Evolutionary conservation across 2,329 filamentous ascomycete genomes (phyloP), one percentile per base, ranked within the genome.

Genomic region (Xylariaceae sp.): DNA sequence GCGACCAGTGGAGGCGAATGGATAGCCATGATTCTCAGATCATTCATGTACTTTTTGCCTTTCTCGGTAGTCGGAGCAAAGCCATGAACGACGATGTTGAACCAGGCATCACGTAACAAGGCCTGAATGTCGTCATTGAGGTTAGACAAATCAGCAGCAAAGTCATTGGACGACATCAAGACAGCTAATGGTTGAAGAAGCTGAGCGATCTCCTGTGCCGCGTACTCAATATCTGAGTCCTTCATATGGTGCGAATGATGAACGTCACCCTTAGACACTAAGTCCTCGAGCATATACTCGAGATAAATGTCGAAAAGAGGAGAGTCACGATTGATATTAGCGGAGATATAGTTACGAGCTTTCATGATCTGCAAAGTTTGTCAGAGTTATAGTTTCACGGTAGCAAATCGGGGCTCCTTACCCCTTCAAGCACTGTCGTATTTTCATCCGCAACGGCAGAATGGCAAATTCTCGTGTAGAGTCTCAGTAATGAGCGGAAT

Each of bases 21-120:
- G 41, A 89, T 81, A 2, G 94, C 92, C 62, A 99, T 83, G 27
- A 88, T 75, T 20, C 87, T 82, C 17, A 99, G 75, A 61, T 96
- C 90, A 46, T 85, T 77, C 40, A 83, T 67, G 57, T 94, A 82
- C 54, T 80, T 79, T 62, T 83, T 85, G 16, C 85, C 87, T 44
- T 86, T 79, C 14, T 83, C 78, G 0, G 89, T 92, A 14, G 79
- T 78, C 10, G 85, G 75, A 8, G 83, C 85, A 63, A 97, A 95
- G 4, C 91, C 93, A 64, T 98, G 93, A 1, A 95, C 86, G 19
- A 91, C 88, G 51, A 97, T 89, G 60, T 98, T 99, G 70, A 96
- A 97, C 93, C 93, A 99, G 5, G 89, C 88, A 72, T 98, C 91
- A 42, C 92, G 83, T 55, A 93, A 79, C 45, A 94, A 70, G 21